Percentiles rank a stretch among this genome's conserved stretches.
Evolutionary conservation across 2,329 filamentous ascomycete genomes (phyloP).

Genomic region (Aspergillus pseudoterreus): DNA sequence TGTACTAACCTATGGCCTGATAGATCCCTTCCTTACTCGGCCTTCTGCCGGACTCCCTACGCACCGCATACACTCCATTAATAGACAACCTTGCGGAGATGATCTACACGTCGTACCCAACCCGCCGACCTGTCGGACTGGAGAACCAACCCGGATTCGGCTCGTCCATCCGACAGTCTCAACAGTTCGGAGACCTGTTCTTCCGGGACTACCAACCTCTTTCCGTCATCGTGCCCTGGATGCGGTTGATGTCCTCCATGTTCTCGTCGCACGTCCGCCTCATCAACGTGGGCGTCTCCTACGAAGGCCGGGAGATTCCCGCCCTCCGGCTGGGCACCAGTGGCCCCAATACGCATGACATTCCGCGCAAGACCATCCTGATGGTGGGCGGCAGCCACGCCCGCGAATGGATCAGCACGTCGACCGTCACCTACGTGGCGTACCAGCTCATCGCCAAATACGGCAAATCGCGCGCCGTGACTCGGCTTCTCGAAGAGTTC

Average conservation of each 20-base stretch:
- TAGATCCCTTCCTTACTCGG: slow-evolving; percentile 69
- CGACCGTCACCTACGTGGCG: slow-evolving; percentile 84
- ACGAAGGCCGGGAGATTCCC: slow-evolving; percentile 80
- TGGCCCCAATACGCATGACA: slow-evolving; percentile 44
- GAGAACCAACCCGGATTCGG: slow-evolving; percentile 26
- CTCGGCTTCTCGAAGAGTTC: slow-evolving; percentile 74
- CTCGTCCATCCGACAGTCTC: slow-evolving; percentile 29
- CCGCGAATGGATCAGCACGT: slow-evolving; percentile 93
- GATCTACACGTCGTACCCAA: slow-evolving; percentile 72
- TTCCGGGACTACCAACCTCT: slow-evolving; percentile 90
- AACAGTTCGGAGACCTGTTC: slow-evolving; percentile 62
- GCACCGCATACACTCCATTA: slow-evolving; percentile 66
- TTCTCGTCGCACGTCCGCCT: slow-evolving; percentile 76
- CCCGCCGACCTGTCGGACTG: slow-evolving; percentile 30
- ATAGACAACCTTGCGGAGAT: slow-evolving; percentile 76
- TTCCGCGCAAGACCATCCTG: slow-evolving; percentile 69
- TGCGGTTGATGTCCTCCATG: slow-evolving; percentile 83
- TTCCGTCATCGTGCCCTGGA: slow-evolving; percentile 83
- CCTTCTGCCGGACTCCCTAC: slow-evolving; percentile 71
- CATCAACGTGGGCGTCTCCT: slow-evolving; percentile 76
- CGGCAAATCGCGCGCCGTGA: slow-evolving; percentile 67
- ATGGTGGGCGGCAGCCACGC: slow-evolving; percentile 86
- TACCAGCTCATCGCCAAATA: slow-evolving; percentile 84
- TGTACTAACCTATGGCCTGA: not conserved
- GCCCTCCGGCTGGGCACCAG: slow-evolving; percentile 71